Evolutionary conservation across 805 yeast genomes (phyloP).

Genomic region (Starmerella lactis-condensi): DNA sequence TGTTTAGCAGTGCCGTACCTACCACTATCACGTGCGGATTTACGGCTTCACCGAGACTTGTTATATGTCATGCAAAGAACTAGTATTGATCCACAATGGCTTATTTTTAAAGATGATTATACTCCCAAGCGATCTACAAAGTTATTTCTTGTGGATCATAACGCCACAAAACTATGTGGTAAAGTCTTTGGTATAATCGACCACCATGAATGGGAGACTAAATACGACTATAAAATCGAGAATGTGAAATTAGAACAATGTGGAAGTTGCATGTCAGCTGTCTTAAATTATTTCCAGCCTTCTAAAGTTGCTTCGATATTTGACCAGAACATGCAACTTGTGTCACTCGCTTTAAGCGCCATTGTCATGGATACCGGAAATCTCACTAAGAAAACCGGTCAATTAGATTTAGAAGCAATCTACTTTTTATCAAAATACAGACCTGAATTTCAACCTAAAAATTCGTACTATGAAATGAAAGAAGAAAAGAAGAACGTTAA

Average conservation of each 20-base stretch:
- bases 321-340: constrained; percentile 22
- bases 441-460: neutral
- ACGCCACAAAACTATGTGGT: constrained; percentile 26
- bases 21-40: constrained; percentile 50
- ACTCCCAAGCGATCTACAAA: constrained; percentile 23
- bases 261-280: constrained; percentile 70
- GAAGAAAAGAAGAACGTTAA: constrained; percentile 42
- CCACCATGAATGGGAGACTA: constrained; percentile 41
- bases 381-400: constrained; percentile 40
- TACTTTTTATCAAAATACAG: constrained; percentile 6
- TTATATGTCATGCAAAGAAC: constrained; percentile 32
- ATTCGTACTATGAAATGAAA: constrained; percentile 4
- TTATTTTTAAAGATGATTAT: constrained; percentile 51
- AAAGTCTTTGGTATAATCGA: constrained; percentile 44
- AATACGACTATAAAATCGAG: constrained; percentile 10
- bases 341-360: constrained; percentile 43
- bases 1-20: constrained; percentile 74
- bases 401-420: constrained; percentile 28
- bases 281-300: constrained; percentile 25
- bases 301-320: constrained; percentile 5
- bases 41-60: constrained; percentile 55
- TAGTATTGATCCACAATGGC: constrained; percentile 29
- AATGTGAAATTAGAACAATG: constrained; percentile 45
- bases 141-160: constrained; percentile 57
- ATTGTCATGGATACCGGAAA: constrained; percentile 60